A percentile compares a stretch with the other conserved stretches of the same genome.
Conservation (phyloP, 352 stramenopile genomes). For the Globisporangium spiculum region DNA sequence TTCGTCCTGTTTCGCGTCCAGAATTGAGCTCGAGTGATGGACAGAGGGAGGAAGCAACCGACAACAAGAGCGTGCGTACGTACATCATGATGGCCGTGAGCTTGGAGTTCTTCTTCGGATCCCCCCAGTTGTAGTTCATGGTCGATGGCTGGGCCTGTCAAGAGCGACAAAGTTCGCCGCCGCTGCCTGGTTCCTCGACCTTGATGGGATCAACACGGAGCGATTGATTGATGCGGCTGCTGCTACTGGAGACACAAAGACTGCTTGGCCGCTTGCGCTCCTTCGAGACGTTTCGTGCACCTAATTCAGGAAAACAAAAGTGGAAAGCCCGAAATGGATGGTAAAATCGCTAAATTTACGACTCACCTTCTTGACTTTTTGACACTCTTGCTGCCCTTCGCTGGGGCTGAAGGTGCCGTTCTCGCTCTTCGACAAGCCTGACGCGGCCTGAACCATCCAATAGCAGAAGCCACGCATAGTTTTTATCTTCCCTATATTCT, state of each 20-base stretch:
- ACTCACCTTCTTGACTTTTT: neutral
- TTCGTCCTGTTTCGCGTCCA: constrained; percentile 44
- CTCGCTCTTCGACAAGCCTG: neutral
- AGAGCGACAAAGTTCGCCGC: neutral
- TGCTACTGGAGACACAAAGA: neutral
- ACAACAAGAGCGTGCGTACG: constrained; percentile 13
- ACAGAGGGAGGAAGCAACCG: neutral
- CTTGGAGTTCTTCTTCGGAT: constrained; percentile 78
- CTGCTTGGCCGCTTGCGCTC: neutral
- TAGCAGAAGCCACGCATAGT: neutral
- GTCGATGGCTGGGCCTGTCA: neutral
- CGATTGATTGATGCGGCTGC: neutral
- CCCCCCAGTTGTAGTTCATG: constrained; percentile 85
- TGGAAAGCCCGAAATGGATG: neutral
- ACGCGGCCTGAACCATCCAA: neutral
- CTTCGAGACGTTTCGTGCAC: neutral
- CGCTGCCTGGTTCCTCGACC: neutral
- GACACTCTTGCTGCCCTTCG: neutral
- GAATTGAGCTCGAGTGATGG: neutral
- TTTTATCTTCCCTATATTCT: neutral
- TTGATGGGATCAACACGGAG: neutral
- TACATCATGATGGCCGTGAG: constrained; percentile 77
- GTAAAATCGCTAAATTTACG: neutral
- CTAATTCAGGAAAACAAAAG: neutral
- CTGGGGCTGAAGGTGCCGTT: neutral